phyloP scores from a whole-genome alignment of 2,329 filamentous ascomycete species.

The Arachnopeziza araneosa region DNA sequence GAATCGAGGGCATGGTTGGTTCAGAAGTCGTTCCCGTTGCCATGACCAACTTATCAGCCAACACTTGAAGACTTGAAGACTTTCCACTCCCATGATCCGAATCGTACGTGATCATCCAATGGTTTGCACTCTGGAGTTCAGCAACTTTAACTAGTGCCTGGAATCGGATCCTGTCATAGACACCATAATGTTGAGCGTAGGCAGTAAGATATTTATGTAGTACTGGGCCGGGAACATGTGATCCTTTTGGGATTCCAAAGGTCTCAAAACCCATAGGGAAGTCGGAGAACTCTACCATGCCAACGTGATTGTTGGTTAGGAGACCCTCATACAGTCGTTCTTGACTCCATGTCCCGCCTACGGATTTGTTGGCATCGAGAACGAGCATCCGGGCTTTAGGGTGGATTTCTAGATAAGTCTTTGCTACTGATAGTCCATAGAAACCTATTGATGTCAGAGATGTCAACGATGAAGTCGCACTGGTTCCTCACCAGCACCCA shows the following conservation, averaged over 20 bases:
- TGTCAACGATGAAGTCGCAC: background rate
- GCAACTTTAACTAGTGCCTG: conserved; percentile 43
- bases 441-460: conserved; percentile 28
- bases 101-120: conserved; percentile 38
- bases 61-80: conserved; percentile 18
- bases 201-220: conserved; percentile 52
- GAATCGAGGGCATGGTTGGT: conserved; percentile 41
- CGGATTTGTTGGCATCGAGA: conserved; percentile 49
- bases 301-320: conserved; percentile 68
- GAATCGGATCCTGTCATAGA: conserved; percentile 44
- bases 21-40: conserved; percentile 52
- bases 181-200: conserved; percentile 47
- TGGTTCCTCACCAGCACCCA: background rate
- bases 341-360: conserved; percentile 67
- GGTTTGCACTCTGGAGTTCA: conserved; percentile 37
- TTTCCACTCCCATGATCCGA: background rate
- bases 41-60: conserved; percentile 44
- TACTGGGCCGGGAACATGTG: conserved; percentile 54
- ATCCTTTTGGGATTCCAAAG: conserved; percentile 42
- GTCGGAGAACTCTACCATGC: conserved; percentile 68
- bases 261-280: conserved; percentile 60
- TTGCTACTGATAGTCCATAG: conserved; percentile 55
- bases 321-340: conserved; percentile 63
- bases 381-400: conserved; percentile 51
- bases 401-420: conserved; percentile 54